Evolutionary conservation across 148 eudicot genomes (phyloP).

Genomic region (Cornus florida): DNA sequence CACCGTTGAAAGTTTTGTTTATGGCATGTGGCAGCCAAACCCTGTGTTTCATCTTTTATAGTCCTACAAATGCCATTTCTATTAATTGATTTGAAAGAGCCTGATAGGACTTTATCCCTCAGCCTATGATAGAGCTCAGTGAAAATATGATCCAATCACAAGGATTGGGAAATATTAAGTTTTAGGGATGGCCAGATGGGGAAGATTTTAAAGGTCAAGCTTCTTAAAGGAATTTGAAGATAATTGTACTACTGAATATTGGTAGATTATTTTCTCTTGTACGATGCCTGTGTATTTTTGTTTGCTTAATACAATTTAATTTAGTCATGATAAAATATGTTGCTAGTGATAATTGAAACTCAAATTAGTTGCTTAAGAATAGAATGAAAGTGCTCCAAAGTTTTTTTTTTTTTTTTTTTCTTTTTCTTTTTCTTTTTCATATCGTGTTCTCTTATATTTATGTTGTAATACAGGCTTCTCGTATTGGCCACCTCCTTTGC

Average conservation of each 20-base stretch:
- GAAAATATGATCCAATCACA: no score
- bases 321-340: background rate
- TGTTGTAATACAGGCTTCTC: conserved; percentile 70
- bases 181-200: background rate
- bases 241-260: background rate
- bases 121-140: background rate
- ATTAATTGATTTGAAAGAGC: background rate
- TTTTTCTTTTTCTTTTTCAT: conserved; percentile 12
- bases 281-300: background rate
- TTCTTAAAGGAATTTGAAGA: background rate
- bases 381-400: background rate
- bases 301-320: background rate
- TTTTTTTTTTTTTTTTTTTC: conserved; percentile 8
- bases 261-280: background rate
- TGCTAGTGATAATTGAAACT: background rate
- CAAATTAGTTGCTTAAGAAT: conserved; percentile 1
- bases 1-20: no score
- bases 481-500: conserved; percentile 67
- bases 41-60: no score
- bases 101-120: background rate
- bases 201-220: background rate
- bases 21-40: no score
- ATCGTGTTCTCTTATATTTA: background rate
- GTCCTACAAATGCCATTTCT: no score
- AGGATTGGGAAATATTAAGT: no score